phyloP scores from a whole-genome alignment of 1,284 basidiomycete genomes.

The Trametes pubescens region DNA sequence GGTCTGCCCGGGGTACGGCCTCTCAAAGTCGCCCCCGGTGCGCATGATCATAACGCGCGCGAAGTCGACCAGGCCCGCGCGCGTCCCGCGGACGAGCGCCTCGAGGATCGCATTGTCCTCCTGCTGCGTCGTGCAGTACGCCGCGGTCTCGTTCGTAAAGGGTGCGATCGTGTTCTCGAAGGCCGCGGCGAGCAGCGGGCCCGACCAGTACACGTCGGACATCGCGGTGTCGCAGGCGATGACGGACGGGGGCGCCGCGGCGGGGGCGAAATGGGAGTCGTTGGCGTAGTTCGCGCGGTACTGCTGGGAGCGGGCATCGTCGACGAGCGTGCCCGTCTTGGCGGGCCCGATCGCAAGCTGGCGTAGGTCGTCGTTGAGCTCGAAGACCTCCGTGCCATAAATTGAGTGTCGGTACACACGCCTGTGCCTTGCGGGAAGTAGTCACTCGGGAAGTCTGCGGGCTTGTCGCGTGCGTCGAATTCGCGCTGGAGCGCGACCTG shows the following conservation, averaged over 20 bases:
- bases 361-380: constrained; percentile 57
- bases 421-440: constrained; percentile 49
- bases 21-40: constrained; percentile 55
- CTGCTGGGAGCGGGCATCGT: constrained; percentile 43
- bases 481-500: constrained; percentile 56
- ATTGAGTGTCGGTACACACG: constrained; percentile 43
- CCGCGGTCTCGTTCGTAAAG: constrained; percentile 49
- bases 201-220: constrained; percentile 54
- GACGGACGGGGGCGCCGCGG: constrained; percentile 45
- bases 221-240: constrained; percentile 51
- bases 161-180: constrained; percentile 52
- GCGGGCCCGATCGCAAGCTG: constrained; percentile 46
- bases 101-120: constrained; percentile 60
- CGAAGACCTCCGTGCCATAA: constrained; percentile 61
- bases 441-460: constrained; percentile 51
- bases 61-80: constrained; percentile 45
- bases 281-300: constrained; percentile 49
- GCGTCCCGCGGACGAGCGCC: constrained; percentile 50
- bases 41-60: constrained; percentile 39
- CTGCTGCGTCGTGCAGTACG: constrained; percentile 55
- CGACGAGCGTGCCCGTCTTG: constrained; percentile 47
- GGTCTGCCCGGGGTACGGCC: constrained; percentile 43
- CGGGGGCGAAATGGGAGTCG: constrained; percentile 33
- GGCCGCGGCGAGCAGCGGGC: constrained; percentile 47
- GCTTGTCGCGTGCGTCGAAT: constrained; percentile 55